A percentile compares a stretch with the other conserved stretches of the same genome.
These are phyloP conservation scores for Mrakia gelida DNA, from an alignment of 768 basidiomycete genomes.

Conservation along the genomic window DNA sequence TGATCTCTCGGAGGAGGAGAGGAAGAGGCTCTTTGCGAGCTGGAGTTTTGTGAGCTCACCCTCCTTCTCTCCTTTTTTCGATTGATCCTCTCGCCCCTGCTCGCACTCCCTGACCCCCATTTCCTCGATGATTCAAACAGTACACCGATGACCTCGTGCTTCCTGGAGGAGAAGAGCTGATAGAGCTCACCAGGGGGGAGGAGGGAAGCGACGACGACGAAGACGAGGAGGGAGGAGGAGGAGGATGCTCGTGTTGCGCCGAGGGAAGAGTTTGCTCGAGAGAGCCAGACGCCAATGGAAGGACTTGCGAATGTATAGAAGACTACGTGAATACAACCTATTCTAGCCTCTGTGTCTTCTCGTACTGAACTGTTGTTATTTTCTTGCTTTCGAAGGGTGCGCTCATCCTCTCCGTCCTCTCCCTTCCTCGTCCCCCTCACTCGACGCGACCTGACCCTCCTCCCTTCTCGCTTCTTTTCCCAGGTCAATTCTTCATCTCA, in stretches of 20 bases:
- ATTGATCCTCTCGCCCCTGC: background rate
- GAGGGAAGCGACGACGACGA: background rate
- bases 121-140: background rate
- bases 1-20: background rate
- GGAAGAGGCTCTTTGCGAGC: background rate
- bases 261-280: background rate
- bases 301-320: conserved; percentile 17
- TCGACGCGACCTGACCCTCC: background rate
- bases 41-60: conserved; percentile 11
- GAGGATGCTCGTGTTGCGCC: conserved; percentile 14
- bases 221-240: background rate
- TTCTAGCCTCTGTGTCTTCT: too few relatives aligned
- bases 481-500: conserved; percentile 20
- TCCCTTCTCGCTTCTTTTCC: background rate
- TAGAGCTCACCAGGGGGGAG: background rate
- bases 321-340: conserved; percentile 6
- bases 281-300: background rate
- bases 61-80: too few relatives aligned
- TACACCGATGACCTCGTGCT: conserved; percentile 8
- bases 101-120: background rate
- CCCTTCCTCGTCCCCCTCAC: background rate
- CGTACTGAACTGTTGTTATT: background rate
- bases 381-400: background rate
- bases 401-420: background rate
- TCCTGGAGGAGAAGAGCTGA: background rate